These are phyloP conservation scores for Parasarocladium wereldwijsianum DNA, from an alignment of 2,329 filamentous ascomycete genomes.

Conservation along the genomic window DNA sequence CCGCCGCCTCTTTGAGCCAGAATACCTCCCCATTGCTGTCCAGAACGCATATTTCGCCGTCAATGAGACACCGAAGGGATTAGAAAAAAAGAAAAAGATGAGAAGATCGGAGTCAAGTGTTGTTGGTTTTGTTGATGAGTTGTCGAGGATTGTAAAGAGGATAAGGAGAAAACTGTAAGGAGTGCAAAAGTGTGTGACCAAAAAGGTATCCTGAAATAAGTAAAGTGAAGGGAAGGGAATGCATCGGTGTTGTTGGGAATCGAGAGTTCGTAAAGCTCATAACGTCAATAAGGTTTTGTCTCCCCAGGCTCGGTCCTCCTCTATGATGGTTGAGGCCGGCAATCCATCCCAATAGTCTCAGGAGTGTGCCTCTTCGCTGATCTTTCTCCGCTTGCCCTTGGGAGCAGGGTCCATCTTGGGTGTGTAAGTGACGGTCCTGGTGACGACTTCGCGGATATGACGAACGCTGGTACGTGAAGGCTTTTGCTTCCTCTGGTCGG, in stretches of 20 bases:
- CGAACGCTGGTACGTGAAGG: conserved; percentile 46
- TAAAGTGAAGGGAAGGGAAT: too few species aligned
- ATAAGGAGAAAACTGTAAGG: too few species aligned
- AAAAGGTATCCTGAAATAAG: too few species aligned
- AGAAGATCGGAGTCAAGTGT: too few species aligned
- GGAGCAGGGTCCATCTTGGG: conserved; percentile 76
- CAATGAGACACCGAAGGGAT: not conserved
- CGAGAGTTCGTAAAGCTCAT: conserved; percentile 5
- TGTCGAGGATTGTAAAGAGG: too few species aligned
- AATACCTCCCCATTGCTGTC: too few species aligned
- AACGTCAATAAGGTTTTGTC: too few species aligned
- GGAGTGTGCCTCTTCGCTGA: too few species aligned
- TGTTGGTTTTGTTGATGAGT: too few species aligned
- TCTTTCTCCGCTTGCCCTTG: conserved; percentile 81
- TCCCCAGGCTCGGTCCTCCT: not conserved
- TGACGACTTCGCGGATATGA: conserved; percentile 78
- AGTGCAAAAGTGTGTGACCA: too few species aligned
- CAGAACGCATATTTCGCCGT: not conserved
- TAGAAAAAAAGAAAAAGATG: too few species aligned
- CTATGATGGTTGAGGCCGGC: not conserved
- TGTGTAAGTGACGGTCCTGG: conserved; percentile 86
- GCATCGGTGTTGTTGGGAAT: conserved; percentile 4
- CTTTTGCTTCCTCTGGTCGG: conserved; percentile 43
- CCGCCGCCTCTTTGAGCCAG: too few species aligned
- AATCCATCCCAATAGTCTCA: not conserved